Conservation (phyloP, 2,329 filamentous ascomycete genomes). For the Cordyceps farinosa region DNA sequence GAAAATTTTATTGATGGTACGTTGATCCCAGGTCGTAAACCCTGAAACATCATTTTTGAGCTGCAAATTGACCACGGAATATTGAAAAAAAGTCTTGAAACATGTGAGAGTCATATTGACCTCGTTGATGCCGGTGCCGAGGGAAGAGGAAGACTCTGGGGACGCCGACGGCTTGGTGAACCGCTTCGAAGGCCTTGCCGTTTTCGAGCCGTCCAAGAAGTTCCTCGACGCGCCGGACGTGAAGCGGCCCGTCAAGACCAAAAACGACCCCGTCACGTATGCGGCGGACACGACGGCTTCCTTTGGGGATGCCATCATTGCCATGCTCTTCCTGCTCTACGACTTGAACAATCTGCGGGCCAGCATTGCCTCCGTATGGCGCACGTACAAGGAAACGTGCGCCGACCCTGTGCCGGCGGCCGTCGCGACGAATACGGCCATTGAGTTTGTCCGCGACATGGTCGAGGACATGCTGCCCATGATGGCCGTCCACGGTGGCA, state of each 20-base stretch:
- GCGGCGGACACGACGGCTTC: background rate
- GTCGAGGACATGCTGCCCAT: conserved; percentile 6
- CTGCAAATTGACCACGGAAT: background rate
- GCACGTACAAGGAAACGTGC: conserved; percentile 28
- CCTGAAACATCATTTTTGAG: background rate
- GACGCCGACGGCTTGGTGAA: background rate
- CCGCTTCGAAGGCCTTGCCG: background rate
- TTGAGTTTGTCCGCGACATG: conserved; percentile 26
- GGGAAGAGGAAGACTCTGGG: background rate
- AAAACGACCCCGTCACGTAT: conserved; percentile 29
- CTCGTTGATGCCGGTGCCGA: conserved; percentile 14
- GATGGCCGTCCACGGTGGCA: background rate
- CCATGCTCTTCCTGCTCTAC: background rate
- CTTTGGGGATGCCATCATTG: background rate
- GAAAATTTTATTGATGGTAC: background rate
- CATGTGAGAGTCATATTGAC: conserved; percentile 23
- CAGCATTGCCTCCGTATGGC: conserved; percentile 21
- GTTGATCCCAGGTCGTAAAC: background rate
- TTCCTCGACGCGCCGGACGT: conserved; percentile 28
- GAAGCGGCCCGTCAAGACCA: conserved; percentile 29
- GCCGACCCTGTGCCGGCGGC: conserved; percentile 32
- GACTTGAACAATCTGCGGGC: background rate
- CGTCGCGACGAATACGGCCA: conserved; percentile 29
- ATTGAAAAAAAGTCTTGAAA: background rate
- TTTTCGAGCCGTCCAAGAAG: conserved; percentile 15